Evolutionary conservation across 1,284 basidiomycete species (phyloP).

Genomic region (Marasmius tenuissimus): DNA sequence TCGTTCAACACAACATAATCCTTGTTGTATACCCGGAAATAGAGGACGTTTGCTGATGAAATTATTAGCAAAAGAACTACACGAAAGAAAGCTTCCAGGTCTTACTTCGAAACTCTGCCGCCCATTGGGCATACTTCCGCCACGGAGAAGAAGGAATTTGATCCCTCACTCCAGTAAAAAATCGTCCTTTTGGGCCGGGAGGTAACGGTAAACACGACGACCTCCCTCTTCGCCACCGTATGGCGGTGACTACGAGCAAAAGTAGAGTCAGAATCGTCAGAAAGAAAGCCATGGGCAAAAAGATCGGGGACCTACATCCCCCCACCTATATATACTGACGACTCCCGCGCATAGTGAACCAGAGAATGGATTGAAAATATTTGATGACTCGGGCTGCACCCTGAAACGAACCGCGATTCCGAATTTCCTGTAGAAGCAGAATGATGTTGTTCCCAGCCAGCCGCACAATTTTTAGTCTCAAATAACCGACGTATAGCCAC

Average conservation of each 20-base stretch:
- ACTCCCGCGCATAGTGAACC: neutral
- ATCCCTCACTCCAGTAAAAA: conserved; percentile 6
- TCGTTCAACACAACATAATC: conserved; percentile 36
- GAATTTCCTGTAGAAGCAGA: no score
- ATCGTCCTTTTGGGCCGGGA: conserved; percentile 7
- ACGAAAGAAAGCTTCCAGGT: neutral
- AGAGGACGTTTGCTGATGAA: conserved; percentile 29
- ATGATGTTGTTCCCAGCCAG: no score
- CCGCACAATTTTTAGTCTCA: no score
- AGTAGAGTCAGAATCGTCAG: neutral
- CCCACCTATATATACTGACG: no score
- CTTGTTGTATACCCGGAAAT: conserved; percentile 34
- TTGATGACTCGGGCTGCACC: no score
- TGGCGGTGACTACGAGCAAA: neutral
- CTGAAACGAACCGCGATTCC: no score
- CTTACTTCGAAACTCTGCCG: conserved; percentile 7
- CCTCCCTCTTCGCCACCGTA: neutral
- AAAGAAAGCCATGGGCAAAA: neutral
- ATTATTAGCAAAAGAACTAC: neutral
- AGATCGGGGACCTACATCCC: no score
- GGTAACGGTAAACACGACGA: neutral
- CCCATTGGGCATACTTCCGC: conserved; percentile 12
- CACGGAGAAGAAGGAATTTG: conserved; percentile 4
- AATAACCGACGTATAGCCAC: no score
- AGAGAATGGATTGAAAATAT: neutral